Evolutionary conservation across 73 alveolate species (phyloP), one percentile per base, ranked within the genome.

Genomic region (Tetrahymena thermophila): DNA sequence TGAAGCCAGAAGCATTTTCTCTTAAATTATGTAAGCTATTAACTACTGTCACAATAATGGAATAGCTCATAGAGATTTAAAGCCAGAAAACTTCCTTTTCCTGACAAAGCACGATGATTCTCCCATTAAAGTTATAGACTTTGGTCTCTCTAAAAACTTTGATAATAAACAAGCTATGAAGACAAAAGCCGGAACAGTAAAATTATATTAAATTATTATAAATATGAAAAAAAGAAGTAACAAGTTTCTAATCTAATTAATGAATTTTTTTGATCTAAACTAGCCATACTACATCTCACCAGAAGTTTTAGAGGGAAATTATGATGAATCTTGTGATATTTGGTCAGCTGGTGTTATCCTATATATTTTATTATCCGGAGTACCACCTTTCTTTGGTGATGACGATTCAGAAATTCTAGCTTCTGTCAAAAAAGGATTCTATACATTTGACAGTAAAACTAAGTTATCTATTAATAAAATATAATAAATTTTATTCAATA

Each of bases 321-420:
- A 97, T 93, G 97, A 96, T 23, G 96, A 94, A 94, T 57, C 97
- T n/a, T 97, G 99, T 55, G 99, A 97, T 94, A 93, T 97, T 19
- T 97, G 99, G 99, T 96, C 99, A 35, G 96, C 97, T 21, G 99
- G 99, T 44, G 99, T 97, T 35, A 96, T 97, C 4, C 96, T 97
- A 7, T 97, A 96, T 93, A 96, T 98, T 6, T 96, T 98, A 93
- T 96, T 98, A n/a, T 94, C 98, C 0, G 99, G 98, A 3, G 97
- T 98, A 85, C 99, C 99, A 25, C 99, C 99, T 42, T 98, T 98
- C 94, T 97, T 96, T 93, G 99, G 99, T 34, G 99, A 98, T 93
- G 97, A 97, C 44, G 99, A 98, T 94, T 96, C 97, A 35, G 99
- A 98, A 93, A 96, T 98, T 42, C 85, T 94, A 43, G 96, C 94